These are phyloP conservation scores for Phytophthora rubi DNA, from an alignment of 352 stramenopile species.

Conservation along the genomic window DNA sequence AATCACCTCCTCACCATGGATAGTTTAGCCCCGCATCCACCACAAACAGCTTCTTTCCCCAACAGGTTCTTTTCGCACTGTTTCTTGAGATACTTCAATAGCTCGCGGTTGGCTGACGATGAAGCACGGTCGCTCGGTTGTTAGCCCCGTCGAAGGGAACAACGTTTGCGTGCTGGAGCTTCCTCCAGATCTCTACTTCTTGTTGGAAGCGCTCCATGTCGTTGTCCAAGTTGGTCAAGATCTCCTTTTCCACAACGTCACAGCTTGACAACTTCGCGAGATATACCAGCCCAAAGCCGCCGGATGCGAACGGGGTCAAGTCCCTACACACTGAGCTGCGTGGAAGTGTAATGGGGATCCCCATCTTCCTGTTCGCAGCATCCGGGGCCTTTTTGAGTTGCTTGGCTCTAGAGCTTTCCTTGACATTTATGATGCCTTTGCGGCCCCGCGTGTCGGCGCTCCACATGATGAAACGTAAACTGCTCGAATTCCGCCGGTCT, in stretches of 20 bases:
- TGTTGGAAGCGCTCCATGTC: not conserved
- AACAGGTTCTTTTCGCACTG: too few species aligned
- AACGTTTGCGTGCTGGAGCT: not conserved
- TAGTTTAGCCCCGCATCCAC: too few species aligned
- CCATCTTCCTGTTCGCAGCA: too few species aligned
- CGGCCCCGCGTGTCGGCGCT: not conserved
- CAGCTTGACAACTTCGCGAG: not conserved
- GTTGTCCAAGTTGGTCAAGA: not conserved
- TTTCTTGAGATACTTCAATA: not conserved
- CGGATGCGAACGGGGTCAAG: not conserved
- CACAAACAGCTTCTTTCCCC: too few species aligned
- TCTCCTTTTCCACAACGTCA: not conserved
- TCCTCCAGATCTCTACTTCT: not conserved
- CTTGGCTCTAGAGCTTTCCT: not conserved
- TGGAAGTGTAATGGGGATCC: too few species aligned
- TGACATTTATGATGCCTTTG: not conserved
- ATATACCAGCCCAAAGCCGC: not conserved
- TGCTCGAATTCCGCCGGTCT: not conserved
- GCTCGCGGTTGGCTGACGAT: not conserved
- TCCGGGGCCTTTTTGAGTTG: too few species aligned
- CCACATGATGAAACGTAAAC: not conserved
- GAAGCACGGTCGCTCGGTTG: not conserved
- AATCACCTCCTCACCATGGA: not conserved
- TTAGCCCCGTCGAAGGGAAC: not conserved
- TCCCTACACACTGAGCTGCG: not conserved